These are phyloP conservation scores for Fragosphaeria purpurea DNA, from an alignment of 2,329 filamentous ascomycete species.

Conservation along the genomic window DNA sequence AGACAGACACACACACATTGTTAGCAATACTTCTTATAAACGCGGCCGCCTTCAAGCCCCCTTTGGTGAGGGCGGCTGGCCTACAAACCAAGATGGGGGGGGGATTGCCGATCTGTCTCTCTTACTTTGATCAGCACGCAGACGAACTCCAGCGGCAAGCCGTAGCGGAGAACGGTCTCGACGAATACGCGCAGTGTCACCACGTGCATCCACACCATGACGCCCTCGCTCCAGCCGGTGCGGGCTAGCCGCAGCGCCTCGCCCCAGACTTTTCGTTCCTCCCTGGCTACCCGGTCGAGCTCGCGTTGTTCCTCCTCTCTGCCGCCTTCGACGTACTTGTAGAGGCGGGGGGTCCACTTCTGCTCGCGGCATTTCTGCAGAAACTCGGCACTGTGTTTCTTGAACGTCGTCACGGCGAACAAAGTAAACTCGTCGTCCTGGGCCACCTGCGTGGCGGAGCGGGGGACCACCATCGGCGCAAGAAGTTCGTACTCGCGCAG, in stretches of 20 bases:
- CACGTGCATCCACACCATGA: conserved; percentile 94
- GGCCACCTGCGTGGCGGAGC: conserved; percentile 69
- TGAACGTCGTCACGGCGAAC: conserved; percentile 85
- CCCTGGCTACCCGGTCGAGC: conserved; percentile 67
- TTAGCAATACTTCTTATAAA: too few relatives aligned
- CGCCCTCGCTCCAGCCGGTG: conserved; percentile 90
- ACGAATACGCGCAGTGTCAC: conserved; percentile 89
- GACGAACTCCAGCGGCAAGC: conserved; percentile 81
- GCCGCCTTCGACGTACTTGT: conserved; percentile 84
- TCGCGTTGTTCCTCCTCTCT: conserved; percentile 83
- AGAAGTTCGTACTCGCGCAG: conserved; percentile 81
- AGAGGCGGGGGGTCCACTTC: conserved; percentile 91
- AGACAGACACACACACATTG: too few relatives aligned
- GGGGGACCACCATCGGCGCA: conserved; percentile 83
- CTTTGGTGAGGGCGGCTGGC: too few relatives aligned
- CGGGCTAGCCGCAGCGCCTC: conserved; percentile 79
- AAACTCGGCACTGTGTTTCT: conserved; percentile 81
- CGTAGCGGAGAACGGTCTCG: conserved; percentile 94
- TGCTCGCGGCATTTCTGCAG: conserved; percentile 84
- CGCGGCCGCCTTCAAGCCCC: too few relatives aligned
- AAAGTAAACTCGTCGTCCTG: conserved; percentile 84
- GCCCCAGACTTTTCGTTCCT: conserved; percentile 87
- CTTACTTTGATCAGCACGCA: conserved; percentile 75
- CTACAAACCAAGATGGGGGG: too few relatives aligned
- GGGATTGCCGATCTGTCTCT: not conserved